phyloP scores from a whole-genome alignment of 2,329 filamentous ascomycete species.

The Pezicula carpinea region DNA sequence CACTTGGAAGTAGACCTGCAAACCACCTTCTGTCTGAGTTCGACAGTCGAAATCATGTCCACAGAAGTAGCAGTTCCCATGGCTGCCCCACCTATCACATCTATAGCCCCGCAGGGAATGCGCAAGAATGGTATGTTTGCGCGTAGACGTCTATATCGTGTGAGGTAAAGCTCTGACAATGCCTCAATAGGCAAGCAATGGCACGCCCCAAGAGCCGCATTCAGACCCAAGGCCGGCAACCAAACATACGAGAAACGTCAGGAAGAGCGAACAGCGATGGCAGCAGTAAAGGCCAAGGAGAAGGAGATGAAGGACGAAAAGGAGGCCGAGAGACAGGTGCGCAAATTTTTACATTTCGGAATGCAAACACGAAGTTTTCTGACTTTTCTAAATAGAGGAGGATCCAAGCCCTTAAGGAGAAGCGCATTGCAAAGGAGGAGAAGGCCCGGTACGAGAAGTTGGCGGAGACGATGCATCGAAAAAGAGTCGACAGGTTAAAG shows the following conservation, averaged over 20 bases:
- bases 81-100: conserved; percentile 2
- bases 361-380: neutral
- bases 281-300: conserved; percentile 85
- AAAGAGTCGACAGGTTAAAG: conserved; percentile 88
- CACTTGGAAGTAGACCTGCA: no score
- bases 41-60: conserved; percentile 16
- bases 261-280: conserved; percentile 63
- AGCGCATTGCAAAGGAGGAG: conserved; percentile 84
- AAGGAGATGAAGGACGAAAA: conserved; percentile 96
- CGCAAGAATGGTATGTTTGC: conserved; percentile 69
- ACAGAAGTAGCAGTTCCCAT: conserved; percentile 12
- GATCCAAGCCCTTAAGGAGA: conserved; percentile 78
- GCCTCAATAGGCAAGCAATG: conserved; percentile 78
- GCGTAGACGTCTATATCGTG: neutral
- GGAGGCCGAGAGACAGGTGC: conserved; percentile 78
- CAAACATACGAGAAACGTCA: conserved; percentile 74
- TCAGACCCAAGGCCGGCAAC: conserved; percentile 74
- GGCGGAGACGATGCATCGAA: conserved; percentile 97
- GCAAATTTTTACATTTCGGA: conserved; percentile 19
- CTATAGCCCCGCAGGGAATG: conserved; percentile 47
- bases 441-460: conserved; percentile 89
- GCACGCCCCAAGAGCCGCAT: conserved; percentile 78
- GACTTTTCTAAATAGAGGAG: conserved; percentile 50
- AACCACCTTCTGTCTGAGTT: no score
- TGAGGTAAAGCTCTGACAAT: neutral